phyloP scores from a whole-genome alignment of 1,284 basidiomycete genomes.

The Ustilago sp. region DNA sequence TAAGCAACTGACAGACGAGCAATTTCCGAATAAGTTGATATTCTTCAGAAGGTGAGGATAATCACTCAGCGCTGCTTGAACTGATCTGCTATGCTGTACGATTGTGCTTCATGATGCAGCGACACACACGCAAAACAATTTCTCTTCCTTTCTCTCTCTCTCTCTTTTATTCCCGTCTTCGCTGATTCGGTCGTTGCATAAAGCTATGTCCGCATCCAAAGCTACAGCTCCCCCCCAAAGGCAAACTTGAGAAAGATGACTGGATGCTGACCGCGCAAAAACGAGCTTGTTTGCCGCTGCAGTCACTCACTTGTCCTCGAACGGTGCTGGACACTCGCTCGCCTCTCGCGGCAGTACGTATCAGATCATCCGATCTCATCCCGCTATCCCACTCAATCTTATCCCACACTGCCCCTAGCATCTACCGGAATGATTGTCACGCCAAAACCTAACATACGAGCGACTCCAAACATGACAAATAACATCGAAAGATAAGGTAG shows the following conservation, averaged over 20 bases:
- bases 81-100: background rate
- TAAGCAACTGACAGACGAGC: background rate
- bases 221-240: background rate
- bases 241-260: conserved; percentile 9
- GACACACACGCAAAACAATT: background rate
- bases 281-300: background rate
- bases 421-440: background rate
- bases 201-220: conserved; percentile 1
- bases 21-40: background rate
- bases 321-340: background rate
- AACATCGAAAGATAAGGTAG: background rate
- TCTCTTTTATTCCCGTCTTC: background rate
- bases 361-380: background rate
- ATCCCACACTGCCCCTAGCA: background rate
- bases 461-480: background rate
- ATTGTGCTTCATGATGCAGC: conserved; percentile 18
- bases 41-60: conserved; percentile 1
- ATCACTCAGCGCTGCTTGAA: conserved; percentile 5
- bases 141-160: background rate
- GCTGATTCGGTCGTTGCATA: background rate
- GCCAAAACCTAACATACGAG: background rate
- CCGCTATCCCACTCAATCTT: background rate
- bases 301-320: background rate
- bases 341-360: background rate
- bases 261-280: conserved; percentile 13